Percentiles rank a stretch among this genome's conserved stretches.
Conservation (phyloP, 805 yeast genomes). For the Yarrowia hollandica region DNA sequence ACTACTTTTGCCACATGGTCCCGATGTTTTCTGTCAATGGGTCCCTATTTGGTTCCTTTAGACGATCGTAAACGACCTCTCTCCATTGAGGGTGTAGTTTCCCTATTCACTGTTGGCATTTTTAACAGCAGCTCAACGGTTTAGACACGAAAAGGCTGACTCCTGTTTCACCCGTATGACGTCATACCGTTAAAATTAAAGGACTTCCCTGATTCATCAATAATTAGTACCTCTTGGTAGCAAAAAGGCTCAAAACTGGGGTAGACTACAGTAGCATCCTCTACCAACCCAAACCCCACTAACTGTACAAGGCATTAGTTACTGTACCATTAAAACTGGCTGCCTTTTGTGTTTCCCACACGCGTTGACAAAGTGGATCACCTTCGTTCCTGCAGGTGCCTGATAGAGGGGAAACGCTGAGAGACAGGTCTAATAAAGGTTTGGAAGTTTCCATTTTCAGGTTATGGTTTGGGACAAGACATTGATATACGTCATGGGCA, state of each 20-base stretch:
- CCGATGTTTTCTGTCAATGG: neutral
- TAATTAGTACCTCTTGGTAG: too few species aligned
- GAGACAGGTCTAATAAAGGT: neutral
- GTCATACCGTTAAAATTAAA: neutral
- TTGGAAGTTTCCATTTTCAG: slow-evolving; percentile 1
- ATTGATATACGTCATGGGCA: neutral
- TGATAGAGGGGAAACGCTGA: slow-evolving; percentile 7
- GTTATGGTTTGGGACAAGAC: slow-evolving; percentile 7
- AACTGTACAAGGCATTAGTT: too few species aligned
- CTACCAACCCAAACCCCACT: too few species aligned
- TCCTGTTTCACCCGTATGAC: slow-evolving; percentile 6
- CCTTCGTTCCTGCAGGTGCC: slow-evolving; percentile 24
- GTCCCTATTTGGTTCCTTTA: neutral
- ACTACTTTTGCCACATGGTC: neutral
- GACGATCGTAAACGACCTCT: neutral
- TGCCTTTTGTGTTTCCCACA: too few species aligned
- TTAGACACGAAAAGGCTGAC: too few species aligned
- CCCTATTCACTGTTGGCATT: too few species aligned
- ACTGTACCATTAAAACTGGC: too few species aligned
- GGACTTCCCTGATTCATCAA: neutral
- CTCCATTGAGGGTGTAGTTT: too few species aligned
- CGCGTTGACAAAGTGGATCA: neutral
- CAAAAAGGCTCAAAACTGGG: too few species aligned
- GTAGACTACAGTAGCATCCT: too few species aligned
- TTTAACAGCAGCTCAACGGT: too few species aligned